Conservation (phyloP, 108 stramenopile genomes). For the Nitzschia inconspicua region DNA sequence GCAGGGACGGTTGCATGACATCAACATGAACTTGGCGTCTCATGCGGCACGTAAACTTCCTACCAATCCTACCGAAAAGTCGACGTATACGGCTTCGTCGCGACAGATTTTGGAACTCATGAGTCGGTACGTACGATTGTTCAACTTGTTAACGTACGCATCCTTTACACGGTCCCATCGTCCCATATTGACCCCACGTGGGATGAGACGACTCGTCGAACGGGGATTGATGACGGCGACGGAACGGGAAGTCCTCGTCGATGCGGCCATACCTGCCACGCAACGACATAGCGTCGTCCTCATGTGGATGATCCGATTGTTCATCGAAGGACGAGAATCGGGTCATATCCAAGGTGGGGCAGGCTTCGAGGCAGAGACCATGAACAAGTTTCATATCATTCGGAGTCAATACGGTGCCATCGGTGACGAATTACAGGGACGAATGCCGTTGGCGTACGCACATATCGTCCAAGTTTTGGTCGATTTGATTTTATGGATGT, state of each 20-base stretch:
- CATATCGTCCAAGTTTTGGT: slow-evolving; percentile 89
- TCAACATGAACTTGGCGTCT: slow-evolving; percentile 80
- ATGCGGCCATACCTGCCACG: slow-evolving; percentile 77
- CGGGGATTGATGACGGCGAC: slow-evolving; percentile 76
- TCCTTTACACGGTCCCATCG: slow-evolving; percentile 87
- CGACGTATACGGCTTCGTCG: slow-evolving; percentile 67
- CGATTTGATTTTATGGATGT: slow-evolving; percentile 85
- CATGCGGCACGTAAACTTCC: slow-evolving; percentile 69
- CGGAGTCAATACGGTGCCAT: slow-evolving; percentile 84
- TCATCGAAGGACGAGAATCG: slow-evolving; percentile 69
- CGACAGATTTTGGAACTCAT: slow-evolving; percentile 71
- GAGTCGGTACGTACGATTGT: slow-evolving; percentile 79
- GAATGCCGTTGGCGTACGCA: slow-evolving; percentile 92
- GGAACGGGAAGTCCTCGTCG: slow-evolving; percentile 66
- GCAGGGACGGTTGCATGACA: slow-evolving; percentile 86
- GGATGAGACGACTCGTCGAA: slow-evolving; percentile 83
- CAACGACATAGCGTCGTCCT: slow-evolving; percentile 87
- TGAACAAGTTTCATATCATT: slow-evolving; percentile 85
- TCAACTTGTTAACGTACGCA: slow-evolving; percentile 86
- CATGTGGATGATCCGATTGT: slow-evolving; percentile 80
- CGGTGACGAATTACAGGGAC: slow-evolving; percentile 78
- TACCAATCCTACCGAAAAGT: slow-evolving; percentile 50
- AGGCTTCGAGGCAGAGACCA: slow-evolving; percentile 79
- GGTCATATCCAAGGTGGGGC: slow-evolving; percentile 78
- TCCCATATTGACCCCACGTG: slow-evolving; percentile 81